Evolutionary conservation across 1,139 yeast species (phyloP).

Genomic region (Pneumocystis canis): DNA sequence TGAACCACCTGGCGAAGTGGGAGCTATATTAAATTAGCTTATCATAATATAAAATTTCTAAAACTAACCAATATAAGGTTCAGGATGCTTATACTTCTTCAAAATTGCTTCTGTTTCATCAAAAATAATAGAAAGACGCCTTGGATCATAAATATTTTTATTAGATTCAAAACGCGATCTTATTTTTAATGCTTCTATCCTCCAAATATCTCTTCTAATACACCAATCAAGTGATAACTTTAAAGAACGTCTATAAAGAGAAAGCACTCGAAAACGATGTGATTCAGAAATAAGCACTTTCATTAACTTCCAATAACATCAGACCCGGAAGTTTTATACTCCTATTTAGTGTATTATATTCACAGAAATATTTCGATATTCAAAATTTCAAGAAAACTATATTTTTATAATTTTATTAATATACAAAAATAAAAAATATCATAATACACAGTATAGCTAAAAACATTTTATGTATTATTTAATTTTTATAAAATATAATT

Average conservation of each 20-base stretch:
- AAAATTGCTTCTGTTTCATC: conserved; percentile 8
- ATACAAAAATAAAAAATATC: background rate
- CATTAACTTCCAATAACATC: background rate
- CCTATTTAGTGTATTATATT: background rate
- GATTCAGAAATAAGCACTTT: background rate
- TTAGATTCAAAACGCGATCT: conserved; percentile 15
- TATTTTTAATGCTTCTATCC: conserved; percentile 13
- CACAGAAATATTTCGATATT: background rate
- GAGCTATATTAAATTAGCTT: background rate
- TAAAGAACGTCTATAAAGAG: conserved; percentile 13
- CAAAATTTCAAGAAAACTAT: background rate
- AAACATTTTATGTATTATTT: background rate
- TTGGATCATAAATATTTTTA: conserved; percentile 12
- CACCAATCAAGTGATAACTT: conserved; percentile 15
- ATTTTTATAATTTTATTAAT: background rate
- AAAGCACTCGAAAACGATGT: conserved; percentile 9
- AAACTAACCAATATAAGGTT: conserved; percentile 9
- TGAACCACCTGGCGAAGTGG: background rate
- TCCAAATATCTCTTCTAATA: conserved; percentile 14
- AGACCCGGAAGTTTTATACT: background rate
- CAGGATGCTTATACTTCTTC: conserved; percentile 8
- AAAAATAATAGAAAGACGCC: conserved; percentile 7
- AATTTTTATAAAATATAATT: background rate
- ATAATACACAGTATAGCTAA: background rate
- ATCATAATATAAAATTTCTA: background rate